phyloP scores from a whole-genome alignment of 2,329 filamentous ascomycete genomes.

The Claviceps sp. region DNA sequence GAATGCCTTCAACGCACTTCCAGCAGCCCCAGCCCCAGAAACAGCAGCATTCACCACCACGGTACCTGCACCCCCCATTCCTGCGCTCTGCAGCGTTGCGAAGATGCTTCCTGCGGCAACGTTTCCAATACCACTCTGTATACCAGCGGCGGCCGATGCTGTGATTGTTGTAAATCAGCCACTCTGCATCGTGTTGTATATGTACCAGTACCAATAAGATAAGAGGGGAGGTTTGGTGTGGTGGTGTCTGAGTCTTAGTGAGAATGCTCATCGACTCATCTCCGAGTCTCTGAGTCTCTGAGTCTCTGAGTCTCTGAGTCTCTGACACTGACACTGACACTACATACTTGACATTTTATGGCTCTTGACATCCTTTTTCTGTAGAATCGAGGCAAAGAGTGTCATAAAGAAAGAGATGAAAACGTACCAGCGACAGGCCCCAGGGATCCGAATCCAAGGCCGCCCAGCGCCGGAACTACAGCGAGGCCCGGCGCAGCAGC shows the following conservation, averaged over 20 bases:
- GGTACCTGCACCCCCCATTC: constrained; percentile 14
- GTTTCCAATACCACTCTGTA: constrained; percentile 16
- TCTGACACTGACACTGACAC: too few species aligned
- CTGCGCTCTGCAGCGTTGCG: constrained; percentile 20
- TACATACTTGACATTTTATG: too few species aligned
- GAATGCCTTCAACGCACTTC: constrained; percentile 15
- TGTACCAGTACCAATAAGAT: too few species aligned
- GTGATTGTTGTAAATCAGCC: not conserved
- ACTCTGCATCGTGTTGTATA: too few species aligned
- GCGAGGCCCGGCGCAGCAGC: not conserved
- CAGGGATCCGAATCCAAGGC: not conserved
- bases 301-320: too few species aligned
- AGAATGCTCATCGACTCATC: too few species aligned
- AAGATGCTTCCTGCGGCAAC: constrained; percentile 14
- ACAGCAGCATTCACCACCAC: constrained; percentile 10
- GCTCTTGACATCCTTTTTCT: too few species aligned
- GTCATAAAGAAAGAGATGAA: not conserved
- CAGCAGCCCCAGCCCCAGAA: constrained; percentile 5
- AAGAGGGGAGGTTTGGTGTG: too few species aligned
- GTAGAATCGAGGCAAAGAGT: not conserved
- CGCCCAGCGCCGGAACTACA: not conserved
- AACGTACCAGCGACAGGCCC: not conserved
- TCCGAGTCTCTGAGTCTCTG: too few species aligned
- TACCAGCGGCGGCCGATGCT: not conserved
- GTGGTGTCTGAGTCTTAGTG: too few species aligned